Evolutionary conservation across 2,329 filamentous ascomycete genomes (phyloP).

Genomic region (Colletotrichum liaoningense): DNA sequence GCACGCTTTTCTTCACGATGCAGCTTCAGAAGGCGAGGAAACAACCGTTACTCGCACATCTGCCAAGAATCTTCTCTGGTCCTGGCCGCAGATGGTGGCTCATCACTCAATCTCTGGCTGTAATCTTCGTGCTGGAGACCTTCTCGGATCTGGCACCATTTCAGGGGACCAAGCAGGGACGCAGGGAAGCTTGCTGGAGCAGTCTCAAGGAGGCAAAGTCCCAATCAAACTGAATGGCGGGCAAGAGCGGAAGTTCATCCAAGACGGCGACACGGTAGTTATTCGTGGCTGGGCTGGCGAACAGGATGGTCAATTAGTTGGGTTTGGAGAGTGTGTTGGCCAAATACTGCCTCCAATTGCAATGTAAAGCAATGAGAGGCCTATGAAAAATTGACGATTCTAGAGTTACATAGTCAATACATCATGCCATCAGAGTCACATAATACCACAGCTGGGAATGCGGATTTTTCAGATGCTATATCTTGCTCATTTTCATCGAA

Average conservation of each 20-base stretch:
- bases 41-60: slow-evolving; percentile 50
- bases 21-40: slow-evolving; percentile 41
- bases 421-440: neutral
- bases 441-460: too few species aligned
- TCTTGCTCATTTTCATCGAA: too few species aligned
- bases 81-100: slow-evolving; percentile 85
- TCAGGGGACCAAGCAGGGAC: slow-evolving; percentile 71
- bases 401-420: neutral
- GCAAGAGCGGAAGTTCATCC: slow-evolving; percentile 76
- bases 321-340: slow-evolving; percentile 82
- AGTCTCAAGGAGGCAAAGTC: slow-evolving; percentile 75
- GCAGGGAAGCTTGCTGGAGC: slow-evolving; percentile 78
- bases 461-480: too few species aligned
- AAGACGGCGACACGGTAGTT: slow-evolving; percentile 78
- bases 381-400: neutral
- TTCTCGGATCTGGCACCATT: slow-evolving; percentile 84
- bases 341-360: slow-evolving; percentile 52
- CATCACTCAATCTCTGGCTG: slow-evolving; percentile 85
- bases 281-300: slow-evolving; percentile 75
- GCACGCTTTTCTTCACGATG: neutral
- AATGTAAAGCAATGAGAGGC: neutral
- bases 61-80: slow-evolving; percentile 73
- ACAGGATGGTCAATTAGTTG: slow-evolving; percentile 73
- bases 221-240: slow-evolving; percentile 71
- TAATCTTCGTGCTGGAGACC: slow-evolving; percentile 77